Evolutionary conservation across 805 yeast species (phyloP), one percentile per base, ranked within the genome.

Genomic region (Sungouiella thailandica): DNA sequence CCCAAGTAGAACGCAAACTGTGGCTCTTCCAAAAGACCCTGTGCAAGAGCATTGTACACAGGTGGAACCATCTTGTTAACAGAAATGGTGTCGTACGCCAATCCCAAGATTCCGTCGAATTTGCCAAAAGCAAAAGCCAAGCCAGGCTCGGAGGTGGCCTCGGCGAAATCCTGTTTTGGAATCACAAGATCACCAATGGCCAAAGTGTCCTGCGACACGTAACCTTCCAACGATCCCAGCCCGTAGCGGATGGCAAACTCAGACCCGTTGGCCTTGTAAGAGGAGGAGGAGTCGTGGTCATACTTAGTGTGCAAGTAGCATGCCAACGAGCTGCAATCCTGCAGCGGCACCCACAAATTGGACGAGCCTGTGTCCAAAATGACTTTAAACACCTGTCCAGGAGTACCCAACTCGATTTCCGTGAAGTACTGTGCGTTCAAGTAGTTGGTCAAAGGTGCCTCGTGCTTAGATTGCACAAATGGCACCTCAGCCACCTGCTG

Each of bases 71-170:
- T 78, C 55, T 78, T 75, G 70, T 89, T 72, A 35, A 86, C 96
- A 11, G 97, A 76, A 49, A 93, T 88, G 34, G 96, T 72, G 65
- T 86, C 86, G 65, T 90, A 93, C 45, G 86, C 98, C 49, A 93
- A 76, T 47, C 98, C 98, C 44, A 93, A 70, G 48, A 93, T 89
- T 67, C 98, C 98, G 60, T 93, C 98, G 59, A 93, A 93, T 67
- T 93, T 90, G 62, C 96, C 98, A 64, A 93, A 93, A 33, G 98
- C 97, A 68, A 93, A 93, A 0, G 97, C 93, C 48, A 93, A 75
- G 37, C 98, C 98, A 27, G 97, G 97, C 71, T 93, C 98, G 51
- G 78, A 76, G 39, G 98, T 93, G 44, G 96, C 90, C 72, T 93
- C 98, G 41, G 95, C 97, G 57, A 93, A 93, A 58, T 82, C 95